Base-by-base conservation (phyloP, 768 basidiomycete species). In the Hortiboletus flavorubellus region DNA sequence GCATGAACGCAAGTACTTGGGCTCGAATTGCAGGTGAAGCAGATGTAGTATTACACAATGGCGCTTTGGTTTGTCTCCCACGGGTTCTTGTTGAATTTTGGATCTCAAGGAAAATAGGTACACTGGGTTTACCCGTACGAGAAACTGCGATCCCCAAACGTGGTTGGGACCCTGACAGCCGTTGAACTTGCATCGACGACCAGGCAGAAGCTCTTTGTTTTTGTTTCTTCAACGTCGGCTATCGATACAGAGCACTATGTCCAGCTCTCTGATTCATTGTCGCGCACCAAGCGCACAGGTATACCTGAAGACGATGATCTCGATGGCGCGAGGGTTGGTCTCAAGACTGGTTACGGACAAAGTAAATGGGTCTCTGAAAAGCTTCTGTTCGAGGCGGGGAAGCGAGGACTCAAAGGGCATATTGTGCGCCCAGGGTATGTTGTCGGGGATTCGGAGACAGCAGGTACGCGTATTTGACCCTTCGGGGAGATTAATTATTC, bases 81-180 rank as follows among this genome's bases (percentile, higher is more conserved):
- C 38, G 35, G 2, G 31, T 48, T 33, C 26, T 30, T 16, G 18
- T 45, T 14, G n/a, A 6, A 8, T 4, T 7, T 16, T 23, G 42
- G 15, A 34, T 33, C 35, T 55, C 39, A 62, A n/a, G 51, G 42
- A 3, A 21, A 34, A 26, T 15, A 93, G 92, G 93, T 98, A 14
- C 97, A 99, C 67, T 99, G 97, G 97, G 92, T 99, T 3, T 99
- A 97, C 71, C 93, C 94, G 0, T 99, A 99, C 73, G 88, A 95
- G 68, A 93, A 86, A 68, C 79, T 99, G 11, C 89, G 95, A 8
- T 79, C 87, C 0, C 83, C 95, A 14, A 99, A 99, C 70, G 97
- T 98, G n/a, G 66, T 95, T 11, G 87, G 89, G 0, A 99, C 97
- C 7, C 67, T 99, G 53, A 88, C 89, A 2, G 86, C 86, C 7